phyloP scores from a whole-genome alignment of 805 yeast species.

The Nakazawaea ambrosiae region DNA sequence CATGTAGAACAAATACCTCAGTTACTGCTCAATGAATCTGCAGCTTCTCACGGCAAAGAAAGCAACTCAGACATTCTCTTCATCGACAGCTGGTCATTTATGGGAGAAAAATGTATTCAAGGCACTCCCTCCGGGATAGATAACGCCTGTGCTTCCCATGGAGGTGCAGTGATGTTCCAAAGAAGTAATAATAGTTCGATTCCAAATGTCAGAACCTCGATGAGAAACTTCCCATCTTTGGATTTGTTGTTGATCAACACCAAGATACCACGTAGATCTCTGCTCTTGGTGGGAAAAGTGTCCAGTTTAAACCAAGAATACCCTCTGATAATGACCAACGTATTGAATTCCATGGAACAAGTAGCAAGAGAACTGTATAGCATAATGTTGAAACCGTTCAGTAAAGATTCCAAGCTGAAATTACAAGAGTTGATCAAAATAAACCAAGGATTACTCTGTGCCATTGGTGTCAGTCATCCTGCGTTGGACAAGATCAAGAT shows the following conservation, averaged over 20 bases:
- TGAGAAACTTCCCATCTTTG: conserved; percentile 69
- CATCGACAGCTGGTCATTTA: conserved; percentile 80
- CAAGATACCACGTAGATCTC: conserved; percentile 80
- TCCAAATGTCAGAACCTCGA: conserved; percentile 59
- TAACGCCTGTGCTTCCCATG: conserved; percentile 91
- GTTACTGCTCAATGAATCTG: conserved; percentile 13
- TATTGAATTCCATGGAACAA: conserved; percentile 71
- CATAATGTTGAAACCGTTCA: conserved; percentile 46
- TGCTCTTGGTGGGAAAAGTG: conserved; percentile 75
- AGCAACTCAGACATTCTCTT: conserved; percentile 43
- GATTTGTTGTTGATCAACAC: conserved; percentile 78
- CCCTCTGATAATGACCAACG: conserved; percentile 47
- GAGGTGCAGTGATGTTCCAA: conserved; percentile 92
- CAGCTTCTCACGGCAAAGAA: conserved; percentile 18
- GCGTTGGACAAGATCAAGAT: conserved; percentile 70
- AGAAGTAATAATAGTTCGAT: conserved; percentile 42
- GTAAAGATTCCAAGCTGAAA: conserved; percentile 34
- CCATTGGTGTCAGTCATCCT: conserved; percentile 92
- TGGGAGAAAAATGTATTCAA: conserved; percentile 93
- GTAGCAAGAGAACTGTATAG: conserved; percentile 68
- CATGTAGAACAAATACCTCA: conserved; percentile 39
- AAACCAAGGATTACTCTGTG: conserved; percentile 81
- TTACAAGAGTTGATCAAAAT: conserved; percentile 62
- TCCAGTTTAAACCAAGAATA: conserved; percentile 42
- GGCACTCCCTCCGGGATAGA: conserved; percentile 97